Percentiles rank a stretch among this genome's conserved stretches.
Evolutionary conservation across 2,329 filamentous ascomycete species (phyloP).

Genomic region (Coniosporium tulheliwenetii): DNA sequence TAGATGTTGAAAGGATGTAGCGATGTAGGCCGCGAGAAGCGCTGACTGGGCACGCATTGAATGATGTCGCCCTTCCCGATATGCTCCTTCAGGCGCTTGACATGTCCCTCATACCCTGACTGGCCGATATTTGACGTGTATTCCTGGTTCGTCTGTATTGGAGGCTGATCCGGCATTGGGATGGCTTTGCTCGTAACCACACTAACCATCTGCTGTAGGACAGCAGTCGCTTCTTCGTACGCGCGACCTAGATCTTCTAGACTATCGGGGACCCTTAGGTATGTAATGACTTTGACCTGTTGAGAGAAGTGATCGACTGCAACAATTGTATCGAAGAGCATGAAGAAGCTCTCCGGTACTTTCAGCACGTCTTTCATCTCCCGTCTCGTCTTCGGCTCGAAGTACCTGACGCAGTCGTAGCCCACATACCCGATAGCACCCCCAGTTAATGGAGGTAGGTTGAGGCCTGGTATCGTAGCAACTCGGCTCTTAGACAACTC

Average conservation of each 20-base stretch:
- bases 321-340: constrained; percentile 89
- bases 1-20: constrained; percentile 98
- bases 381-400: constrained; percentile 89
- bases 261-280: constrained; percentile 49
- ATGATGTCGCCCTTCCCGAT: constrained; percentile 90
- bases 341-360: constrained; percentile 89
- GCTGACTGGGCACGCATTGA: constrained; percentile 89
- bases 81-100: constrained; percentile 73
- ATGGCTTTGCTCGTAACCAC: constrained; percentile 60
- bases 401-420: constrained; percentile 95
- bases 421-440: constrained; percentile 94
- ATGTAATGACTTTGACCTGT: constrained; percentile 84
- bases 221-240: constrained; percentile 52
- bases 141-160: constrained; percentile 57
- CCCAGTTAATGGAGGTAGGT: constrained; percentile 72
- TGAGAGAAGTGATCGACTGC: constrained; percentile 93
- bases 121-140: constrained; percentile 88
- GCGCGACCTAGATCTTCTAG: constrained; percentile 43
- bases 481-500: constrained; percentile 69
- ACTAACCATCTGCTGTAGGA: constrained; percentile 51
- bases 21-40: constrained; percentile 74
- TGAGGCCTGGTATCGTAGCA: constrained; percentile 66
- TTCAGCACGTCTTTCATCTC: constrained; percentile 68
- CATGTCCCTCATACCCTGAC: constrained; percentile 79
- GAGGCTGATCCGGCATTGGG: constrained; percentile 60